These are phyloP conservation scores for Hypomyces rosellus DNA, from an alignment of 2,329 filamentous ascomycete genomes.

Conservation along the genomic window DNA sequence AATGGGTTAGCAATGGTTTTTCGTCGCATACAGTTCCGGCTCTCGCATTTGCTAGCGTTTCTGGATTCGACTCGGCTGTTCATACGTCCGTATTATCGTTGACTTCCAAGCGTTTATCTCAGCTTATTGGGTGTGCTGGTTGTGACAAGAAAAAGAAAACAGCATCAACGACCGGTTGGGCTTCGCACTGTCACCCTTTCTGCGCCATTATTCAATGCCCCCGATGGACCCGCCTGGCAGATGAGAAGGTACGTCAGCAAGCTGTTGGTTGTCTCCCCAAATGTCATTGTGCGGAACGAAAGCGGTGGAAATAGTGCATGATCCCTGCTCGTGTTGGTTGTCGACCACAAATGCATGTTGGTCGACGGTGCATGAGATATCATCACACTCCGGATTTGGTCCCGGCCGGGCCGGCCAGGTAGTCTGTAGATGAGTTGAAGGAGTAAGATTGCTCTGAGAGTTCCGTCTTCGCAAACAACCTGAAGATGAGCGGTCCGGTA, in stretches of 20 bases:
- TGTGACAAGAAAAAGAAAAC: too few relatives aligned
- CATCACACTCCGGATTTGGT: conserved; percentile 1
- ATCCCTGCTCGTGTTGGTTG: too few relatives aligned
- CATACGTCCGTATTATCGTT: too few relatives aligned
- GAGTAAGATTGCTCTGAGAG: background rate
- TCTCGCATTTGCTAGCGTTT: too few relatives aligned
- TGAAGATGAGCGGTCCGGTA: background rate
- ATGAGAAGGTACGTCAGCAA: background rate
- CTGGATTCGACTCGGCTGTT: too few relatives aligned
- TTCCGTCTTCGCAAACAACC: background rate
- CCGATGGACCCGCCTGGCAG: background rate
- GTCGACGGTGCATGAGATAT: background rate
- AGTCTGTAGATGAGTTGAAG: background rate
- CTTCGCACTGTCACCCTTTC: background rate
- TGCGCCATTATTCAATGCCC: background rate
- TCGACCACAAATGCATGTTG: background rate
- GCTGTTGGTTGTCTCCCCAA: too few relatives aligned
- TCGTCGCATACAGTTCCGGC: background rate
- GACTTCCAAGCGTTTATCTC: too few relatives aligned
- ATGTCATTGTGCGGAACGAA: too few relatives aligned
- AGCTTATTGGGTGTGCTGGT: too few relatives aligned
- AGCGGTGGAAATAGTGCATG: too few relatives aligned
- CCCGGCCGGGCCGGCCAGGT: conserved; percentile 5
- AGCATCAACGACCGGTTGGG: too few relatives aligned
- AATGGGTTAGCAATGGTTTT: background rate